phyloP scores from a whole-genome alignment of 352 stramenopile species.

The Phytophthora tentaculata region DNA sequence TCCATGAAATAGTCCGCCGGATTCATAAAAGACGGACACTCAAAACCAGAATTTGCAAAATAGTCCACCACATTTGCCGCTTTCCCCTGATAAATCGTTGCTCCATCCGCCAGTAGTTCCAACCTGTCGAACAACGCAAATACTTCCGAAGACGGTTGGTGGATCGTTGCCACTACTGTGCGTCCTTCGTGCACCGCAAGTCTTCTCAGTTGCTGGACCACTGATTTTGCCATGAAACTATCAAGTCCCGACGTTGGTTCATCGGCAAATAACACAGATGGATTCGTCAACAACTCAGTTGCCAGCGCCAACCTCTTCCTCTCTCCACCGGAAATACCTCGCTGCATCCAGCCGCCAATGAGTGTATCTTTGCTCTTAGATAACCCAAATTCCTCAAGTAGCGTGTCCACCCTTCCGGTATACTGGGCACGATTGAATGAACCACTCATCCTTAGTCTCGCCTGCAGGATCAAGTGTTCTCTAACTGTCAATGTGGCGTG shows the following conservation, averaged over 20 bases:
- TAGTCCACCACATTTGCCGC: conserved; percentile 43
- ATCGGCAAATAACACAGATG: conserved; percentile 81
- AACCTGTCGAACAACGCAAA: conserved; percentile 54
- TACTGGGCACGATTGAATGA: conserved; percentile 28
- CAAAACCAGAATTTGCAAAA: conserved; percentile 38
- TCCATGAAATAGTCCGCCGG: conserved; percentile 62
- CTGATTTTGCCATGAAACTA: conserved; percentile 61
- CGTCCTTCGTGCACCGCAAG: conserved; percentile 75
- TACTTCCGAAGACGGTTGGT: conserved; percentile 74
- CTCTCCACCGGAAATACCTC: conserved; percentile 79
- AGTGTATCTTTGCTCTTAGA: conserved; percentile 52
- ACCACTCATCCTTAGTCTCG: conserved; percentile 69
- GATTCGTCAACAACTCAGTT: conserved; percentile 78
- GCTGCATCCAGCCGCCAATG: conserved; percentile 55
- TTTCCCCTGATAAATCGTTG: conserved; percentile 49
- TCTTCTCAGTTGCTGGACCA: conserved; percentile 54
- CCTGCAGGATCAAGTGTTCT: conserved; percentile 87
- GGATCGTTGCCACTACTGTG: conserved; percentile 88
- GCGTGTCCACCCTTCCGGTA: conserved; percentile 47
- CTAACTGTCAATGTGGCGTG: conserved; percentile 84
- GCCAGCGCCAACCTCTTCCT: conserved; percentile 81
- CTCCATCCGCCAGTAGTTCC: conserved; percentile 51
- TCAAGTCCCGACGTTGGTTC: conserved; percentile 74
- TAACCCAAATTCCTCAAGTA: conserved; percentile 61
- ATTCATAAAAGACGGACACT: conserved; percentile 59